Evolutionary conservation across 2,329 filamentous ascomycete species (phyloP).

Genomic region (Bipolaris bicolor): DNA sequence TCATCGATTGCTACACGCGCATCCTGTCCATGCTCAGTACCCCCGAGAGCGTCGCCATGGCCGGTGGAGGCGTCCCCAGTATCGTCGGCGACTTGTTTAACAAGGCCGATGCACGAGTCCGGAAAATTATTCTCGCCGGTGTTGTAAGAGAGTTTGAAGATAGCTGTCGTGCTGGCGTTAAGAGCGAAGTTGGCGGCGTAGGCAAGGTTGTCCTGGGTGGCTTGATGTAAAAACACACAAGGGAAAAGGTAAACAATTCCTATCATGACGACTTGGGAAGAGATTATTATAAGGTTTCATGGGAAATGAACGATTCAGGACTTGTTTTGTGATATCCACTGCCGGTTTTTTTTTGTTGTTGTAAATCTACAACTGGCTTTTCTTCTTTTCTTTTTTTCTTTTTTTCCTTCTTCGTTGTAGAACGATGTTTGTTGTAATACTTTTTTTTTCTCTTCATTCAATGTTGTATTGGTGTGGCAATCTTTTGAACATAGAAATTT

Average conservation of each 20-base stretch:
- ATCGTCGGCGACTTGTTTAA: constrained; percentile 80
- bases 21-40: constrained; percentile 77
- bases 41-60: constrained; percentile 57
- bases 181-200: constrained; percentile 81
- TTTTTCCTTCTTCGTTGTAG: background rate
- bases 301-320: background rate
- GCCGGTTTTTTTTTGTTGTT: background rate
- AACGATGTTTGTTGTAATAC: background rate
- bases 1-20: constrained; percentile 89
- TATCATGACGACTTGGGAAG: background rate
- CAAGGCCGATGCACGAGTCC: constrained; percentile 83
- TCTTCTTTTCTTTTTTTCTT: background rate
- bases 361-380: background rate
- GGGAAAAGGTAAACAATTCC: background rate
- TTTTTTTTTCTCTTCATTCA: background rate
- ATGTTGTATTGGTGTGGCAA: background rate
- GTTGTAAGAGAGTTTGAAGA: constrained; percentile 95
- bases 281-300: background rate
- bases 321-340: constrained; percentile 12
- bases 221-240: constrained; percentile 62
- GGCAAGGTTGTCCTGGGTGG: constrained; percentile 90
- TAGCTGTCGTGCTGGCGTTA: constrained; percentile 74
- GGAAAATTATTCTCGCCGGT: constrained; percentile 87
- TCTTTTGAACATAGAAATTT: background rate
- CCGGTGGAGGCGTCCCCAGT: constrained; percentile 36